Evolutionary conservation across 2,329 filamentous ascomycete genomes (phyloP).

Genomic region (Fusarium robinianum): DNA sequence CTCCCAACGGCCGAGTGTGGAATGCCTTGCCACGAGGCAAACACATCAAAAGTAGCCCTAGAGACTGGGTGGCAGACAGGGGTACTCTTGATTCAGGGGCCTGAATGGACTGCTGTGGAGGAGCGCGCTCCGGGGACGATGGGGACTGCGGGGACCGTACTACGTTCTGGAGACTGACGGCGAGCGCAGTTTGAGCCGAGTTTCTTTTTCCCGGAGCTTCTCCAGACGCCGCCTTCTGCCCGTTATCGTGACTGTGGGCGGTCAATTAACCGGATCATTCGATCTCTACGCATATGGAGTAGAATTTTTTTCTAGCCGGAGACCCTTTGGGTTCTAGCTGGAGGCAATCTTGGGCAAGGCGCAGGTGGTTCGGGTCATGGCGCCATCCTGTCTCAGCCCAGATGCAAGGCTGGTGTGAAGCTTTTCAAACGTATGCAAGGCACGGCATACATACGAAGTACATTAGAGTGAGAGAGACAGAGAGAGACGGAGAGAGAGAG

Average conservation of each 20-base stretch:
- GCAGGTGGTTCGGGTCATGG: constrained; percentile 12
- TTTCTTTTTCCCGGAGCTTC: constrained; percentile 19
- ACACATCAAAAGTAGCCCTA: constrained; percentile 1
- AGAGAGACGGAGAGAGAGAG: too few relatives aligned
- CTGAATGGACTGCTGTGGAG: constrained; percentile 25
- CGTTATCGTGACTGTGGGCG: constrained; percentile 20
- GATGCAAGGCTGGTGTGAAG: constrained; percentile 15
- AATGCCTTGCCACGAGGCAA: constrained; percentile 12
- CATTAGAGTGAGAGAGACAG: too few relatives aligned
- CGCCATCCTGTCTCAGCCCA: constrained; percentile 20
- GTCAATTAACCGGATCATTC: constrained; percentile 21
- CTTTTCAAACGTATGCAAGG: constrained; percentile 20
- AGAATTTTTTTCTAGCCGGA: constrained; percentile 13
- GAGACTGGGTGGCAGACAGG: constrained; percentile 32
- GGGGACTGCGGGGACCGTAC: constrained; percentile 14
- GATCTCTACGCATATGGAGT: constrained; percentile 14
- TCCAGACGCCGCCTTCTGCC: constrained; percentile 21
- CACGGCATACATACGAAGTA: too few relatives aligned
- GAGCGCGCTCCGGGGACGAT: constrained; percentile 25
- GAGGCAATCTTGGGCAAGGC: constrained; percentile 8
- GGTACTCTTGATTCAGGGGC: constrained; percentile 26
- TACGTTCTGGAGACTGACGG: constrained; percentile 6
- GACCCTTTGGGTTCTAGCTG: constrained; percentile 8
- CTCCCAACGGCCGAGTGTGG: constrained; percentile 8
- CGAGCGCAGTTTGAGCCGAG: constrained; percentile 18